These are phyloP conservation scores for Chrysophaeum taylorii DNA, from an alignment of 352 stramenopile genomes.

Conservation along the genomic window DNA sequence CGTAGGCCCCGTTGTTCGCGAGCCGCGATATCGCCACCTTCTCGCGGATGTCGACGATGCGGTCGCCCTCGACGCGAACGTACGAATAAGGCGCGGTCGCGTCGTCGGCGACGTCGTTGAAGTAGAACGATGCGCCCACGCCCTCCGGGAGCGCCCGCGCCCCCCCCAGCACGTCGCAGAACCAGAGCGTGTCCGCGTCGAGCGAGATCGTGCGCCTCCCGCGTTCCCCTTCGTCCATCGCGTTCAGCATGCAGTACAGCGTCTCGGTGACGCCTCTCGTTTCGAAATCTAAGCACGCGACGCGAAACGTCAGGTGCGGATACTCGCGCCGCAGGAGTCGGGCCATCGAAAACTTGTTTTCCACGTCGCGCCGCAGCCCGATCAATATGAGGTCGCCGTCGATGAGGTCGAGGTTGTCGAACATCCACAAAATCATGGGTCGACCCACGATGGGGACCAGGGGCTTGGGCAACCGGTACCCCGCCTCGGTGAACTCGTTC, in stretches of 20 bases:
- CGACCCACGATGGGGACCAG: slow-evolving; percentile 29
- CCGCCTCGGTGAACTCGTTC: slow-evolving; percentile 21
- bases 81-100: slow-evolving; percentile 22
- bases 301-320: slow-evolving; percentile 16
- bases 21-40: slow-evolving; percentile 26
- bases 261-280: slow-evolving; percentile 26
- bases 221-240: neutral
- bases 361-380: slow-evolving; percentile 17
- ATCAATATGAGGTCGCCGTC: slow-evolving; percentile 20
- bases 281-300: slow-evolving; percentile 25
- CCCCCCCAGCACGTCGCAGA: slow-evolving; percentile 24
- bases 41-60: slow-evolving; percentile 23
- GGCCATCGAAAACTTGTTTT: slow-evolving; percentile 12
- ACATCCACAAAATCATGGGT: slow-evolving; percentile 27
- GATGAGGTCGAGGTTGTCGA: slow-evolving; percentile 22
- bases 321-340: slow-evolving; percentile 21
- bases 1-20: slow-evolving; percentile 26
- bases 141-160: slow-evolving; percentile 12
- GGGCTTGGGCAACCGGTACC: slow-evolving; percentile 23
- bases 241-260: slow-evolving; percentile 27
- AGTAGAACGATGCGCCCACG: slow-evolving; percentile 25
- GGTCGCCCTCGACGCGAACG: slow-evolving; percentile 17
- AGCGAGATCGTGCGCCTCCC: slow-evolving; percentile 21
- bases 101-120: slow-evolving; percentile 21
- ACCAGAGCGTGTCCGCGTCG: slow-evolving; percentile 28